Evolutionary conservation across 2,329 filamentous ascomycete genomes (phyloP).

Genomic region (Fusarium newnesense): DNA sequence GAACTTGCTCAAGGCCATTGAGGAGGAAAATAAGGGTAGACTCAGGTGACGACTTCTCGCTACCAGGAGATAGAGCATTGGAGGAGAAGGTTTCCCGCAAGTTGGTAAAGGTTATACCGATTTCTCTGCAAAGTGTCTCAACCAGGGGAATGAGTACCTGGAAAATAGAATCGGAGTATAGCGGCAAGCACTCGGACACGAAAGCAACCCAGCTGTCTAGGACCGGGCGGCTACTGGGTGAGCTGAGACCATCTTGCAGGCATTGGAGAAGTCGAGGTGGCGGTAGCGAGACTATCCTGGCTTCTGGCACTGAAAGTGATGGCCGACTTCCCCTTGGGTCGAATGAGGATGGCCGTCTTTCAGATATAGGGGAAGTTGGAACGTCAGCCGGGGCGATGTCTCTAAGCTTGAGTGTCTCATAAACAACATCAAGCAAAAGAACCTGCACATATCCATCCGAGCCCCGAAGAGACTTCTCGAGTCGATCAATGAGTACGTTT

Average conservation of each 20-base stretch:
- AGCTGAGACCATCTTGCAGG: slow-evolving; percentile 82
- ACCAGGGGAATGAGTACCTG: slow-evolving; percentile 91
- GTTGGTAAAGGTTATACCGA: slow-evolving; percentile 76
- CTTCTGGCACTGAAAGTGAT: slow-evolving; percentile 50
- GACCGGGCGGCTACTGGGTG: slow-evolving; percentile 76
- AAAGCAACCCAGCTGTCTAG: slow-evolving; percentile 94
- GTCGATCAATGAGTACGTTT: slow-evolving; percentile 73
- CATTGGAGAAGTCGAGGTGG: slow-evolving; percentile 82
- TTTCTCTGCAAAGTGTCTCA: slow-evolving; percentile 85
- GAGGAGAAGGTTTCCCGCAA: slow-evolving; percentile 72
- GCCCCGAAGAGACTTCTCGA: slow-evolving; percentile 69
- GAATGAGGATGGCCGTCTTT: slow-evolving; percentile 57
- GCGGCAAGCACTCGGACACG: slow-evolving; percentile 81
- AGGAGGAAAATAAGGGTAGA: slow-evolving; percentile 84
- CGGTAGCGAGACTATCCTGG: slow-evolving; percentile 56
- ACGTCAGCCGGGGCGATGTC: slow-evolving; percentile 54
- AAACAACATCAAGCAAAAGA: slow-evolving; percentile 80
- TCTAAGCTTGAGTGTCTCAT: slow-evolving; percentile 76
- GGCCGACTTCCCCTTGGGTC: slow-evolving; percentile 55
- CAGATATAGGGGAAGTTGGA: slow-evolving; percentile 57
- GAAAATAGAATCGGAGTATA: slow-evolving; percentile 87
- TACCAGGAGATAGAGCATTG: slow-evolving; percentile 30
- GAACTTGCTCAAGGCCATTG: slow-evolving; percentile 90
- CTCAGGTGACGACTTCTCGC: slow-evolving; percentile 62
- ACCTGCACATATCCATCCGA: slow-evolving; percentile 79